Evolutionary conservation across 2,329 filamentous ascomycete species (phyloP).

Genomic region (Cladophialophora psammophila): DNA sequence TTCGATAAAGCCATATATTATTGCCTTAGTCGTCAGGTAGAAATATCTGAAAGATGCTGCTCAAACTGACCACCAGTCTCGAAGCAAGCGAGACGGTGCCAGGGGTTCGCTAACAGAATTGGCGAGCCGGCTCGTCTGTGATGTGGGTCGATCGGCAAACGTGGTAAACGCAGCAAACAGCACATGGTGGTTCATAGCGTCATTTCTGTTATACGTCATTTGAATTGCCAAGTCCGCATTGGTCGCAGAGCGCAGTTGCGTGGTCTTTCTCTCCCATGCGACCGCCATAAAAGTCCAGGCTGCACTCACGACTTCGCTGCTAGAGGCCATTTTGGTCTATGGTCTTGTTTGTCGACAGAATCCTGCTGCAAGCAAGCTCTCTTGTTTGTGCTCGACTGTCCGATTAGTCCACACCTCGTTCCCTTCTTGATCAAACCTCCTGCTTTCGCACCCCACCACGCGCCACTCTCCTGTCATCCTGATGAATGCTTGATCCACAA

Average conservation of each 20-base stretch:
- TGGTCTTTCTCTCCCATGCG: not conserved
- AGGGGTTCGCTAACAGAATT: too few relatives aligned
- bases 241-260: not conserved
- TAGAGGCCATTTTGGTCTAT: not conserved
- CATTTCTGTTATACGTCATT: constrained; percentile 11
- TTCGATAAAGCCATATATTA: too few relatives aligned
- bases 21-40: too few relatives aligned
- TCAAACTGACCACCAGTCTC: too few relatives aligned
- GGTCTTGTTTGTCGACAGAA: not conserved
- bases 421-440: not conserved
- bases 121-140: too few relatives aligned
- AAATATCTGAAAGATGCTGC: too few relatives aligned
- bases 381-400: not conserved
- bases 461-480: constrained; percentile 5
- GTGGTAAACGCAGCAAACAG: not conserved
- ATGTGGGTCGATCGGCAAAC: too few relatives aligned
- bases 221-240: not conserved
- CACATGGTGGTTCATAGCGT: not conserved
- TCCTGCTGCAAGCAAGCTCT: not conserved
- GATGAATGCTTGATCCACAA: constrained; percentile 22
- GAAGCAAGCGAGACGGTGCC: too few relatives aligned
- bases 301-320: not conserved
- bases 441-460: constrained; percentile 3
- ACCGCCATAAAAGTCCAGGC: constrained; percentile 2
- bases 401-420: not conserved